Evolutionary conservation across 257 asterid genomes (phyloP).

Genomic region (Rubia yunnanensis): DNA sequence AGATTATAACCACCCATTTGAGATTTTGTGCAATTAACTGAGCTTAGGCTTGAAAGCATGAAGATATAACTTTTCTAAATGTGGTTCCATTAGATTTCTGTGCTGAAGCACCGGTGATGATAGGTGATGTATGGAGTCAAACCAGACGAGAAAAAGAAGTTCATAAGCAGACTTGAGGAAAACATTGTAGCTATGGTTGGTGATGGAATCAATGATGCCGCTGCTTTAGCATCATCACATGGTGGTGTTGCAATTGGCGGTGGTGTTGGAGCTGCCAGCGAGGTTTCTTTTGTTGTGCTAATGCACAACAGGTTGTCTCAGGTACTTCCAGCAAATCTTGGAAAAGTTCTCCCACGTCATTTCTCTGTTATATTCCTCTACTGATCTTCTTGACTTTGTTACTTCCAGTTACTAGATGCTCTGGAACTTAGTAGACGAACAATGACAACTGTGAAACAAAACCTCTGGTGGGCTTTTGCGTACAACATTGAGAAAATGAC

Average conservation of each 20-base stretch:
- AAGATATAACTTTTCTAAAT: no score
- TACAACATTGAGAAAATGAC: no score
- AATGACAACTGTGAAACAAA: slow-evolving; percentile 94
- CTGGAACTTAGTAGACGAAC: slow-evolving; percentile 93
- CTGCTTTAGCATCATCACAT: slow-evolving; percentile 92
- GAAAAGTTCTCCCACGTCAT: background rate
- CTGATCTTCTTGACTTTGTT: slow-evolving; percentile 4
- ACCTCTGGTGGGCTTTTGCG: slow-evolving; percentile 99
- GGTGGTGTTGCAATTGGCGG: slow-evolving; percentile 95
- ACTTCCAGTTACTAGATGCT: slow-evolving; percentile 80
- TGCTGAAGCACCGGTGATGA: slow-evolving; percentile 21
- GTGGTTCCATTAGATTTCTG: background rate
- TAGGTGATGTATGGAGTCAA: slow-evolving; percentile 83
- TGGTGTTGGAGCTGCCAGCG: slow-evolving; percentile 98
- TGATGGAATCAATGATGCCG: slow-evolving; percentile 97
- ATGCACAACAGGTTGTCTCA: slow-evolving; percentile 91
- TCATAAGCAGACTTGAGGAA: slow-evolving; percentile 60
- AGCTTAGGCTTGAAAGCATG: background rate
- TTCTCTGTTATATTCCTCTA: background rate
- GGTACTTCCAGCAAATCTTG: slow-evolving; percentile 32
- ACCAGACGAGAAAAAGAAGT: slow-evolving; percentile 77
- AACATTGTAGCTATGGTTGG: slow-evolving; percentile 97
- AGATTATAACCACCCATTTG: background rate
- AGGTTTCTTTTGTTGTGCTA: slow-evolving; percentile 88
- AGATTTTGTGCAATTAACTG: background rate